Evolutionary conservation across 768 basidiomycete genomes (phyloP), one percentile per base, ranked within the genome.

Genomic region (Tylopilus subfusipes): DNA sequence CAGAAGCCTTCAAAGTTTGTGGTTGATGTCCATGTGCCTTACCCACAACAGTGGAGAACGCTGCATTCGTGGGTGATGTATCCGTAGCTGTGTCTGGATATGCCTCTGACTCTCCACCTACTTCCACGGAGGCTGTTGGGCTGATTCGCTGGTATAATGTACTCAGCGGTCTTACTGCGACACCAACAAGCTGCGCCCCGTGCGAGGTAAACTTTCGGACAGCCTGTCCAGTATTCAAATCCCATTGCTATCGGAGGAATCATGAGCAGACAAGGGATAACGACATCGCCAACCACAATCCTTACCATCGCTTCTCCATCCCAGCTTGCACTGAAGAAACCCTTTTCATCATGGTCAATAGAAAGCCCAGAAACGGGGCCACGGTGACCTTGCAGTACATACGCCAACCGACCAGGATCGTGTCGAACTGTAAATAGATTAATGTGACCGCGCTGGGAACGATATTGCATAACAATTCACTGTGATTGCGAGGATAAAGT

Each of bases 361-460:
- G 85, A 78, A 52, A 99, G 75, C n/a, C 86, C 85, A 42, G 95
- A 96, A 18, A 99, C 84, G 24, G 91, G 87, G 3, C 86, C 84
- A 48, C 80, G 79, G 65, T n/a, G n/a, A n/a, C n/a, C n/a, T n/a
- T n/a, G n/a, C n/a, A n/a, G n/a, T n/a, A 82, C 79, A 73, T 90
- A 85, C 45, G 81, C 78, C 18, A 88, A 72, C 54, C 81, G 82
- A 43, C 96, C 96, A 45, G 95, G 91, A 43, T 93, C 88, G 68
- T 98, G 95, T 29, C 96, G 85, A 19, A 97, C 80, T 2, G 94
- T 97, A 68, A 90, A 94, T 21, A 99, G 77, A 69, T 94, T 94
- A 68, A 99, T 88, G 60, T 85, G 80, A n/a, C 96, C 97, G 60
- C 81, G 78, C 94, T 96, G 53, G 53, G 33, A 27, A 60, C 58